A percentile compares a stretch with the other conserved stretches of the same genome.
Evolutionary conservation across 371 early-diverging fungal genomes (phyloP).

Genomic region (Actinomucor elegans): DNA sequence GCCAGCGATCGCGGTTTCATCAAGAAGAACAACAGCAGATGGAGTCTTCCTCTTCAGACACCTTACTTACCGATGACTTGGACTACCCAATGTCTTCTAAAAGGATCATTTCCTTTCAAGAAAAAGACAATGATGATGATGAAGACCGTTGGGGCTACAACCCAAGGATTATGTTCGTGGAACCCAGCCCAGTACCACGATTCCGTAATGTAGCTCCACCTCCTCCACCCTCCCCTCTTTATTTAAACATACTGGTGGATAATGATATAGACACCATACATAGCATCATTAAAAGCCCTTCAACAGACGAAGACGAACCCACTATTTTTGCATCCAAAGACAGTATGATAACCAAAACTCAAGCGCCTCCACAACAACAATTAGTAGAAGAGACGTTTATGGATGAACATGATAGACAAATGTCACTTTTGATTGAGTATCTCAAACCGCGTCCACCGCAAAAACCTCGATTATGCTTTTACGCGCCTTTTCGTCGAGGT

Average conservation of each 20-base stretch:
- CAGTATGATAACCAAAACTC: not conserved
- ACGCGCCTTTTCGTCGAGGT: slow-evolving; percentile 33
- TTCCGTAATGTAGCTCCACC: slow-evolving; percentile 47
- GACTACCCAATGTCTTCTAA: not conserved
- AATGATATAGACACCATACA: not conserved
- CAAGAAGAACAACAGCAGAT: not conserved
- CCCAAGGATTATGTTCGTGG: slow-evolving; percentile 44
- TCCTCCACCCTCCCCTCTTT: slow-evolving; percentile 47
- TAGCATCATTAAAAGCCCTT: slow-evolving; percentile 23
- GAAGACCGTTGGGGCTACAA: slow-evolving; percentile 11
- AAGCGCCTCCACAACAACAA: not conserved
- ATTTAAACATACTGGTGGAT: slow-evolving; percentile 25
- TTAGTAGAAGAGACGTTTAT: not conserved
- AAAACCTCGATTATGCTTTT: slow-evolving; percentile 18
- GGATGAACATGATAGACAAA: slow-evolving; percentile 13
- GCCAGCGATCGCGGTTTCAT: not conserved
- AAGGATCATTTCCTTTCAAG: not conserved
- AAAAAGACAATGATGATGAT: slow-evolving; percentile 1
- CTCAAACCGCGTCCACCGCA: not conserved
- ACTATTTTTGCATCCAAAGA: slow-evolving; percentile 9
- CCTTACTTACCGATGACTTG: slow-evolving; percentile 8
- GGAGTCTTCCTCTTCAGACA: slow-evolving; percentile 14
- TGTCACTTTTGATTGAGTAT: slow-evolving; percentile 2
- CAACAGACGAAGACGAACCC: slow-evolving; percentile 6
- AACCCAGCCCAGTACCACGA: slow-evolving; percentile 48